These are phyloP conservation scores for Pinus tabuliformis DNA, from an alignment of 75 land plant genomes.

Conservation along the genomic window DNA sequence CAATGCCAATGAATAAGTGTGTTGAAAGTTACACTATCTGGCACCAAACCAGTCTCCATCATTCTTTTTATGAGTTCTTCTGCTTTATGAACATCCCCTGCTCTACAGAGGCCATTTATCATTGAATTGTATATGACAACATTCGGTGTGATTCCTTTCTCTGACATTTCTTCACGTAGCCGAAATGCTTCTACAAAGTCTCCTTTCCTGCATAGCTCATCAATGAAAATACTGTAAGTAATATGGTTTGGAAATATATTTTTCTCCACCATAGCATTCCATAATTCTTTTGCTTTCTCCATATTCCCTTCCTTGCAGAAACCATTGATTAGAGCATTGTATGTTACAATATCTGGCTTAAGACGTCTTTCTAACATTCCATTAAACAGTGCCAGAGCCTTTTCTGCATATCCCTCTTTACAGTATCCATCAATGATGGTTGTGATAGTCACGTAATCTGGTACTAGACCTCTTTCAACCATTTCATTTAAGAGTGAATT, in stretches of 20 bases:
- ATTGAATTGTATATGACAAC: conserved; percentile 65
- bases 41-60: conserved; percentile 33
- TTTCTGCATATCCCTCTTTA: conserved; percentile 38
- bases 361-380: conserved; percentile 47
- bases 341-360: conserved; percentile 66
- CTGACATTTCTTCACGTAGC: conserved; percentile 67
- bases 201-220: conserved; percentile 55
- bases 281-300: conserved; percentile 49
- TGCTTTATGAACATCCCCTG: conserved; percentile 45
- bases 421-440: conserved; percentile 75
- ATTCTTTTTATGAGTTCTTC: conserved; percentile 39
- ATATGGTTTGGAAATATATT: conserved; percentile 46
- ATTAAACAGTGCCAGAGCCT: conserved; percentile 55
- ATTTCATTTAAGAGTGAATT: conserved; percentile 57
- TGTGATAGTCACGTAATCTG: conserved; percentile 73
- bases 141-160: conserved; percentile 52
- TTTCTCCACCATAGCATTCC: conserved; percentile 39
- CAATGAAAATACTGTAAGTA: conserved; percentile 61
- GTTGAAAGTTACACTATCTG: conserved; percentile 71
- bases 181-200: conserved; percentile 46
- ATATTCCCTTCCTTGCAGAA: conserved; percentile 64
- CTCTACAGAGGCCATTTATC: conserved; percentile 61
- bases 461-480: conserved; percentile 61
- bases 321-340: conserved; percentile 74
- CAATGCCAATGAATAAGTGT: conserved; percentile 64